Evolutionary conservation across 208 protist genomes (phyloP).

Genomic region (Eutreptiella sp.): DNA sequence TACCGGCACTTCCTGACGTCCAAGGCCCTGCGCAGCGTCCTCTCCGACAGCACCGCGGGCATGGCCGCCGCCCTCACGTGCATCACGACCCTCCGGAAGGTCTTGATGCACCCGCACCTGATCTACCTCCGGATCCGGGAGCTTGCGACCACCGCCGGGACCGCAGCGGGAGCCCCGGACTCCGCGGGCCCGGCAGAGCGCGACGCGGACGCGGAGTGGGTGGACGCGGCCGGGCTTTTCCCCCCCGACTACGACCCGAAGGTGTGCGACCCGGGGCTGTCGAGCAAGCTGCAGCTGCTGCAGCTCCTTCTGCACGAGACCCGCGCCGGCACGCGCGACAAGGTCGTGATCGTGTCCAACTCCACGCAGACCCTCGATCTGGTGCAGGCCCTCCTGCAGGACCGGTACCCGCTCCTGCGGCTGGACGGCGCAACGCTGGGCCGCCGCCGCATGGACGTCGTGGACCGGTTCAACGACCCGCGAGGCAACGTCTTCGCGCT

Average conservation of each 20-base stretch:
- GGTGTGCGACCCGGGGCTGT: not conserved
- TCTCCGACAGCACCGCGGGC: not conserved
- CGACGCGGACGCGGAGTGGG: not conserved
- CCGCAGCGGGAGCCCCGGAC: not conserved
- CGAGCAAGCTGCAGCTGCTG: conserved; percentile 17
- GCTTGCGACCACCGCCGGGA: not conserved
- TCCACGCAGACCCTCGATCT: conserved; percentile 10
- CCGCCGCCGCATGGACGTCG: conserved; percentile 11
- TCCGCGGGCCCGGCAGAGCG: not conserved
- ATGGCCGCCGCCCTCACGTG: not conserved
- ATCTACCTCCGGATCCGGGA: not conserved
- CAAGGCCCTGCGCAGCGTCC: not conserved
- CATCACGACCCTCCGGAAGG: conserved; percentile 12
- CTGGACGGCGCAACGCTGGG: conserved; percentile 19
- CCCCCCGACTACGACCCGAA: not conserved
- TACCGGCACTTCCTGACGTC: conserved; percentile 8
- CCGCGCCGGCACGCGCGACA: not conserved
- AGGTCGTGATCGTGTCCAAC: conserved; percentile 14
- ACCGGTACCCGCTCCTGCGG: not conserved
- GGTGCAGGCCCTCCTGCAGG: conserved; percentile 4
- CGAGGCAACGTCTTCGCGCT: conserved; percentile 42
- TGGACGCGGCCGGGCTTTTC: not conserved
- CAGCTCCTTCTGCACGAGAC: not conserved
- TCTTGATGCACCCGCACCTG: conserved; percentile 22
- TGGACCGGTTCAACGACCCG: conserved; percentile 19